phyloP scores from a whole-genome alignment of 345 rosid species.

The Sapria himalayana region DNA sequence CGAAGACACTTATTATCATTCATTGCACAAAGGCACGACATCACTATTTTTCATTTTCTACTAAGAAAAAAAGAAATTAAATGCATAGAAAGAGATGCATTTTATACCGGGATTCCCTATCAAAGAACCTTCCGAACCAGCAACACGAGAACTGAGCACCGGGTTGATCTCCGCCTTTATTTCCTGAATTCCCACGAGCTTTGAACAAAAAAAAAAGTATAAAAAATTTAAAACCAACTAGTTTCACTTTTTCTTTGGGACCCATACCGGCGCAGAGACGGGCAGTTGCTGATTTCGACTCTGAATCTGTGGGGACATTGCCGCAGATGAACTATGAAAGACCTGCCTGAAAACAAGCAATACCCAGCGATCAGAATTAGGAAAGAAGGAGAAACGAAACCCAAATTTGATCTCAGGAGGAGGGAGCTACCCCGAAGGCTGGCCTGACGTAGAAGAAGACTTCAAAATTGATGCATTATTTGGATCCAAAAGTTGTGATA shows the following conservation, averaged over 20 bases:
- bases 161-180: constrained; percentile 80
- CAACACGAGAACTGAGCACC: constrained; percentile 63
- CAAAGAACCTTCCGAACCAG: constrained; percentile 76
- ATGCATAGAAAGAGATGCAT: constrained; percentile 3
- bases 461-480: constrained; percentile 77
- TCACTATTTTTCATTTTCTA: too few species aligned
- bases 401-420: too few species aligned
- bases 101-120: constrained; percentile 73
- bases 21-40: too few species aligned
- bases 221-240: constrained; percentile 1
- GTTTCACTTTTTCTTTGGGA: background rate
- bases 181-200: constrained; percentile 36
- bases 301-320: constrained; percentile 83
- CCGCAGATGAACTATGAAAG: constrained; percentile 65
- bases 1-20: too few species aligned
- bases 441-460: constrained; percentile 58
- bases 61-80: too few species aligned
- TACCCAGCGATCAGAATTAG: background rate
- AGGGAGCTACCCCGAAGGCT: constrained; percentile 64
- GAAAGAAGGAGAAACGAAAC: constrained; percentile 9
- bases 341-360: constrained; percentile 56
- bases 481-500: constrained; percentile 70
- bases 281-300: constrained; percentile 66
- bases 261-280: constrained; percentile 48
- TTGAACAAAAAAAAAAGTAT: background rate